Evolutionary conservation across 805 yeast species (phyloP).

Genomic region (Candida andamanensis): DNA sequence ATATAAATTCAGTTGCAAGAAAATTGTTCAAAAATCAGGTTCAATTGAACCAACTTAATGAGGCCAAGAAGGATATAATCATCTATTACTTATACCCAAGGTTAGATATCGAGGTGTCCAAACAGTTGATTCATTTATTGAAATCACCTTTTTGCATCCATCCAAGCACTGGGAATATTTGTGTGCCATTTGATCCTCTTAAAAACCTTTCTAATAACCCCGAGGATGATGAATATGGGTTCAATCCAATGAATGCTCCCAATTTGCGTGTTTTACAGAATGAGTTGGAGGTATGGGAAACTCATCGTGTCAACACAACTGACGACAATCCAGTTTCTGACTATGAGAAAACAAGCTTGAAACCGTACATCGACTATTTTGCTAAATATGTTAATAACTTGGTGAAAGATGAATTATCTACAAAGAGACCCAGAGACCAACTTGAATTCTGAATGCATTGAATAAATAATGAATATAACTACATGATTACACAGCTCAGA

Average conservation of each 20-base stretch:
- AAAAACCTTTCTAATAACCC: conserved; percentile 27
- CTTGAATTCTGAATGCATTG: conserved; percentile 22
- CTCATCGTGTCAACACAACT: conserved; percentile 25
- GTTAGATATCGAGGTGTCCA: conserved; percentile 88
- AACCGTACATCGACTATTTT: conserved; percentile 66
- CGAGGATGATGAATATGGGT: conserved; percentile 44
- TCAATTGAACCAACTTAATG: conserved; percentile 49
- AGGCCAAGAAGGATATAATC: conserved; percentile 77
- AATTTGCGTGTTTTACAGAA: conserved; percentile 57
- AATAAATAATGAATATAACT: conserved; percentile 1
- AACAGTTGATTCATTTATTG: conserved; percentile 82
- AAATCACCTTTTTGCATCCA: conserved; percentile 97
- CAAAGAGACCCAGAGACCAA: conserved; percentile 29
- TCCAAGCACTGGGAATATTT: conserved; percentile 91
- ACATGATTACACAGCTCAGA: conserved; percentile 2
- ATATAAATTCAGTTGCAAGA: conserved; percentile 52
- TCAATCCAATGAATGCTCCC: conserved; percentile 79
- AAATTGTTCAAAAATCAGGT: conserved; percentile 39
- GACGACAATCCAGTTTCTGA: conserved; percentile 15
- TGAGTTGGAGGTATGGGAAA: conserved; percentile 54
- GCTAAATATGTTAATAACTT: conserved; percentile 55
- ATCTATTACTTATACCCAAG: conserved; percentile 83
- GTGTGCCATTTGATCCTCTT: conserved; percentile 75
- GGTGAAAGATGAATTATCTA: conserved; percentile 47
- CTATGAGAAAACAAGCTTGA: conserved; percentile 53